Conservation (phyloP, 2,329 filamentous ascomycete species). For the Neonectria neomacrospora region DNA sequence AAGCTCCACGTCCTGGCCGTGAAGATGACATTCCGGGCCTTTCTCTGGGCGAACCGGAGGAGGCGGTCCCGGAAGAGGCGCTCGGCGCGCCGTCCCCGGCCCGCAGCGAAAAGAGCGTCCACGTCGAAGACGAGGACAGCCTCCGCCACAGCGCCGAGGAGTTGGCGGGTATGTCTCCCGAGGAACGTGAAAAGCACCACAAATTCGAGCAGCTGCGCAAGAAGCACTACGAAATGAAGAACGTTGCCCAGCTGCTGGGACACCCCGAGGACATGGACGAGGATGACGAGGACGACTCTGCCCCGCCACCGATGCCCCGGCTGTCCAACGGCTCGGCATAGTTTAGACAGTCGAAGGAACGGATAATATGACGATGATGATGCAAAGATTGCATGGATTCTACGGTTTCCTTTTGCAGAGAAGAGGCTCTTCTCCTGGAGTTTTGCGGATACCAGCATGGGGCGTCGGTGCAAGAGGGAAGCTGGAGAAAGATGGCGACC, state of each 20-base stretch:
- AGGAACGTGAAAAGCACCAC: slow-evolving; percentile 90
- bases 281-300: slow-evolving; percentile 64
- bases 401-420: slow-evolving; percentile 15
- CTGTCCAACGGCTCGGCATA: slow-evolving; percentile 55
- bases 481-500: slow-evolving; percentile 20
- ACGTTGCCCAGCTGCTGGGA: slow-evolving; percentile 87
- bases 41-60: slow-evolving; percentile 92
- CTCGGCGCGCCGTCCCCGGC: slow-evolving; percentile 43
- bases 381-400: slow-evolving; percentile 17
- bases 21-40: slow-evolving; percentile 89
- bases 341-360: slow-evolving; percentile 16
- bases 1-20: slow-evolving; percentile 53
- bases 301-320: slow-evolving; percentile 55
- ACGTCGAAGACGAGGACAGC: slow-evolving; percentile 74
- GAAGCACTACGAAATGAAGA: slow-evolving; percentile 99
- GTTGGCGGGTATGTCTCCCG: slow-evolving; percentile 65
- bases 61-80: slow-evolving; percentile 67
- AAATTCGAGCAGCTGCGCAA: slow-evolving; percentile 92
- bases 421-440: slow-evolving; percentile 37
- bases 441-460: slow-evolving; percentile 44
- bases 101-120: slow-evolving; percentile 75
- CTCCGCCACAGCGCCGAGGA: slow-evolving; percentile 69
- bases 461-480: slow-evolving; percentile 42
- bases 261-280: slow-evolving; percentile 75
- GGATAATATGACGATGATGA: slow-evolving; percentile 22